These are phyloP conservation scores for Sanghuangporus sanghuang DNA, from an alignment of 1,284 basidiomycete species.

Conservation along the genomic window DNA sequence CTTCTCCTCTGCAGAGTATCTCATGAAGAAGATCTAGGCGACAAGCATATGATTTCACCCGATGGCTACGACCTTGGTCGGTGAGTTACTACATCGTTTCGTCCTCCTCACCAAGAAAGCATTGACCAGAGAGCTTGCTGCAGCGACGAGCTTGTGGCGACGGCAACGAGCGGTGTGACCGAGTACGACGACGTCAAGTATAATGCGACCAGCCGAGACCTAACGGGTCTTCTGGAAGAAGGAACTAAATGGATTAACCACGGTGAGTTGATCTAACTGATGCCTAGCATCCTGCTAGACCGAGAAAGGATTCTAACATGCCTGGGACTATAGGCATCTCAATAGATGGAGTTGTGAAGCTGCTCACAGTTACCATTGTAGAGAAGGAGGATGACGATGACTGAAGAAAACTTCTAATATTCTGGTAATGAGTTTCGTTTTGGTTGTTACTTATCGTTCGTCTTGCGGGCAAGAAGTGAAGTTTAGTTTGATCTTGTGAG, in stretches of 20 bases:
- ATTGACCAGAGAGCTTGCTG: not conserved
- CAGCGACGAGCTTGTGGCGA: slow-evolving; percentile 35
- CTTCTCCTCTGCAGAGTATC: slow-evolving; percentile 31
- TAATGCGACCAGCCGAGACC: slow-evolving; percentile 37
- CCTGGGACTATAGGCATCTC: slow-evolving; percentile 17
- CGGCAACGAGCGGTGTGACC: slow-evolving; percentile 37
- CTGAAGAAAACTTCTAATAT: not conserved
- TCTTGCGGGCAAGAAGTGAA: too few relatives aligned
- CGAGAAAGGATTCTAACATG: slow-evolving; percentile 35
- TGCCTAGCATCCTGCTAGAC: not conserved
- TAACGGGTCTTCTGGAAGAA: slow-evolving; percentile 47
- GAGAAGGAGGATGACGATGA: not conserved
- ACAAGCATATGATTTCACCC: slow-evolving; percentile 46
- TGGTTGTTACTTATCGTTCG: too few relatives aligned
- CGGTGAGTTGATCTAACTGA: slow-evolving; percentile 23
- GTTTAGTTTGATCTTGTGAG: too few relatives aligned
- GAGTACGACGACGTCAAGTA: slow-evolving; percentile 44
- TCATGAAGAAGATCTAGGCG: slow-evolving; percentile 44
- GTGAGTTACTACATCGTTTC: slow-evolving; percentile 4
- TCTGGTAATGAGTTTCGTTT: too few relatives aligned
- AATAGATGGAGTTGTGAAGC: slow-evolving; percentile 20
- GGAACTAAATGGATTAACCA: slow-evolving; percentile 47
- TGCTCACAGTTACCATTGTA: slow-evolving; percentile 21
- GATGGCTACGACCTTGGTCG: slow-evolving; percentile 29
- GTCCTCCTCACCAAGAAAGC: not conserved